Evolutionary conservation across 441 rosid species (phyloP).

Genomic region (Dalechampia spathulata): DNA sequence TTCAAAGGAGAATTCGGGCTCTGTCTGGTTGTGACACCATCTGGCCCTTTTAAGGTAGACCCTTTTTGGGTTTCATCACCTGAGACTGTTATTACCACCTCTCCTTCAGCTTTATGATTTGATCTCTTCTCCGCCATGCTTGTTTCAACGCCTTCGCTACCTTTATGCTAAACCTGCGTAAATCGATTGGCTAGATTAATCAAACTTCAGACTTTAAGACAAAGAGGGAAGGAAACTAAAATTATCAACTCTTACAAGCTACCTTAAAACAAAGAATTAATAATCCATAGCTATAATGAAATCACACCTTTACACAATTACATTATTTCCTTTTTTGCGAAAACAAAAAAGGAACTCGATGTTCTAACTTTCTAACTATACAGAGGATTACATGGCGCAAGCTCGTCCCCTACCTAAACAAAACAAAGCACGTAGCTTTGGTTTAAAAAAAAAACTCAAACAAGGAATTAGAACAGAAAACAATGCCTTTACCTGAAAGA

Average conservation of each 20-base stretch:
- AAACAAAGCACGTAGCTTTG: not conserved
- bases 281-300: too few relatives aligned
- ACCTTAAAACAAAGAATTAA: too few relatives aligned
- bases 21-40: not conserved
- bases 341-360: too few relatives aligned
- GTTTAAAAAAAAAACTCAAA: too few relatives aligned
- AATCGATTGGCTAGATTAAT: not conserved
- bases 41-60: conserved; percentile 19
- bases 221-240: too few relatives aligned
- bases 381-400: not conserved
- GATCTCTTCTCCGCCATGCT: conserved; percentile 35
- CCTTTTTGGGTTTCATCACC: conserved; percentile 24
- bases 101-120: conserved; percentile 18
- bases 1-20: conserved; percentile 17
- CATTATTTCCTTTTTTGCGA: too few relatives aligned
- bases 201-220: not conserved
- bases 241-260: too few relatives aligned
- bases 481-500: not conserved
- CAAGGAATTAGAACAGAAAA: not conserved
- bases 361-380: too few relatives aligned
- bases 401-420: not conserved
- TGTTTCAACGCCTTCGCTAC: conserved; percentile 17
- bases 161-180: conserved; percentile 8
- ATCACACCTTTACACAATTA: too few relatives aligned
- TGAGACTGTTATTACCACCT: conserved; percentile 41